Percentiles rank a stretch among this genome's conserved stretches.
phyloP scores from a whole-genome alignment of 306 rosid genomes.

The Crotalaria pallida region DNA sequence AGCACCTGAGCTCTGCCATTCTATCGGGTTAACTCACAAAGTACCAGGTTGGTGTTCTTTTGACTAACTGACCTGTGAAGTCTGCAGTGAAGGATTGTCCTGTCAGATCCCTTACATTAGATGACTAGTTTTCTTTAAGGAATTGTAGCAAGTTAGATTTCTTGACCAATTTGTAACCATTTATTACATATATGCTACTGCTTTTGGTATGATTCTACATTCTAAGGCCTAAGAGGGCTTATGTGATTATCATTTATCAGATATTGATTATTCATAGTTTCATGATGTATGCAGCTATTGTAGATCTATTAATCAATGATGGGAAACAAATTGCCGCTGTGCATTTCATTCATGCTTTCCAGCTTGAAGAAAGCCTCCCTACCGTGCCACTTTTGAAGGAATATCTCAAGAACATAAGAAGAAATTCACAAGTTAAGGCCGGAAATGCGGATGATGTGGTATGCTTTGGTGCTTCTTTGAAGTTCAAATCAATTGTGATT shows the following conservation, averaged over 20 bases:
- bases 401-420: constrained; percentile 49
- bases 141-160: constrained; percentile 1
- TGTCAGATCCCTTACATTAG: constrained; percentile 8
- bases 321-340: constrained; percentile 48
- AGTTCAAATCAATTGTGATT: neutral
- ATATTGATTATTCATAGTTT: neutral
- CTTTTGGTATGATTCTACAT: neutral
- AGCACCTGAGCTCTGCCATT: constrained; percentile 65
- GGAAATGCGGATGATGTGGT: constrained; percentile 34
- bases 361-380: constrained; percentile 38
- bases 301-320: constrained; percentile 30
- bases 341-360: constrained; percentile 42
- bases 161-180: neutral
- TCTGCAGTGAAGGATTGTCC: constrained; percentile 34
- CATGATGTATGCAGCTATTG: constrained; percentile 29
- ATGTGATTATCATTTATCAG: neutral
- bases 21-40: constrained; percentile 55
- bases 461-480: neutral
- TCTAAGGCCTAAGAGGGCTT: neutral
- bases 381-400: constrained; percentile 43
- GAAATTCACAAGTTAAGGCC: constrained; percentile 47
- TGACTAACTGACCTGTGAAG: constrained; percentile 40
- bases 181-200: neutral
- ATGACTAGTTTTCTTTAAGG: constrained; percentile 21
- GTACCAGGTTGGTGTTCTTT: constrained; percentile 67